Evolutionary conservation across 305 asterid genomes (phyloP), one percentile per base, ranked within the genome.

Genomic region (Fraxinus floribunda): DNA sequence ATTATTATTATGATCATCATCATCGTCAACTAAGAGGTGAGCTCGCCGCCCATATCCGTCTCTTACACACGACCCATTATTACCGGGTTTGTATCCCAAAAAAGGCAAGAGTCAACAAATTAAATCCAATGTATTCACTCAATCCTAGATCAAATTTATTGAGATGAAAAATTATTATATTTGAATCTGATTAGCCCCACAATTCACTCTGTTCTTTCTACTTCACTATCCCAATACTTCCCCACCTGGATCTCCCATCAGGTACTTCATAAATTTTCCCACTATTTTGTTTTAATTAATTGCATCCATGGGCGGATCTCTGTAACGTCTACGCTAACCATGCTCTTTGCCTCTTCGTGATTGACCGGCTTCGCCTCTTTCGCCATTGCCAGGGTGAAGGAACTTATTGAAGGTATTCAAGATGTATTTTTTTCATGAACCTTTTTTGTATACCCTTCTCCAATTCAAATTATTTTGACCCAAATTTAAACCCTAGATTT

Each of bases 401-500:
- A 49, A 16, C 62, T 52, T 52, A 16, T 49, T 49, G 60, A 49
- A 49, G 18, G 60, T 49, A 49, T 52, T 52, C 64, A 52, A 16
- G 64, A 16, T 16, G 64, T 52, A 52, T 52, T 16, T 52, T 52
- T 49, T 52, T 49, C 1, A 16, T 16, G 1, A 16, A 16, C 7
- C 22, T 55, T 55, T 55, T n/a, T n/a, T 1, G 24, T 55, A n/a
- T 55, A n/a, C 22, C 64, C 64, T 52, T 52, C 64, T 52, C 24
- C 64, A 52, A n/a, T 16, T 52, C 22, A 5, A n/a, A 52, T 16
- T 52, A 16, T 52, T 16, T 16, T 52, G 1, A 22, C 64, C 20
- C 64, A 52, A 52, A 44, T 44, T 55, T 55, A n/a, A 55, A n/a
- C 64, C 24, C 22, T 55, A 55, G 64, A n/a, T 74, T 93, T 96